Conservation (phyloP, 148 eudicot genomes). For the Camellia lanceoleosa region DNA sequence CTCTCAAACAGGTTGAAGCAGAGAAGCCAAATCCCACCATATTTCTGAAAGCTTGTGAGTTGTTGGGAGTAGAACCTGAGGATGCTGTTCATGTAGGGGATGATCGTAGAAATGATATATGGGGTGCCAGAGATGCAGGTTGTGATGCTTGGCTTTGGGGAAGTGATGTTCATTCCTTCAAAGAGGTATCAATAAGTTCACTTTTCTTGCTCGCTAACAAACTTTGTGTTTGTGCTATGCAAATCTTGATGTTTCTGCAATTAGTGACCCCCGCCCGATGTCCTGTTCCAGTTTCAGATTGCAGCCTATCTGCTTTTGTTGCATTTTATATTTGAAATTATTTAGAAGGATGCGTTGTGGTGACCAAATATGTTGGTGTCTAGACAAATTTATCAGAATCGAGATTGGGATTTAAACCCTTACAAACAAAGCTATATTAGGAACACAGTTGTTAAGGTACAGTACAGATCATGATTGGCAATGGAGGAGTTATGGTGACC, state of each 20-base stretch:
- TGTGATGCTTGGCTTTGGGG: slow-evolving; percentile 99
- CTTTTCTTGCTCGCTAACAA: background rate
- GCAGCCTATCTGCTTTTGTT: too few relatives aligned
- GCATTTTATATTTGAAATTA: too few relatives aligned
- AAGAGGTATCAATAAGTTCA: slow-evolving; percentile 54
- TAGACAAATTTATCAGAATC: too few relatives aligned
- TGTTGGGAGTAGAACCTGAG: slow-evolving; percentile 78
- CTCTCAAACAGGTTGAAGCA: slow-evolving; percentile 70
- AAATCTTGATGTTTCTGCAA: background rate
- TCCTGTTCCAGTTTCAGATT: background rate
- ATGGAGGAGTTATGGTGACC: background rate
- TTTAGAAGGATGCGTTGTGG: too few relatives aligned
- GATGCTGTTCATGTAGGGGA: slow-evolving; percentile 98
- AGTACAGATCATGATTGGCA: background rate
- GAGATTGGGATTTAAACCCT: background rate
- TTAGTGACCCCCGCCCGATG: background rate
- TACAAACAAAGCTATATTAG: background rate
- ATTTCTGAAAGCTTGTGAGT: slow-evolving; percentile 89
- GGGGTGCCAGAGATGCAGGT: slow-evolving; percentile 99
- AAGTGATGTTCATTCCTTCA: slow-evolving; percentile 84
- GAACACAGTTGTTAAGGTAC: background rate
- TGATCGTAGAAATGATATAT: slow-evolving; percentile 92
- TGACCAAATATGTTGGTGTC: too few relatives aligned
- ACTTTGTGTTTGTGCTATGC: background rate
- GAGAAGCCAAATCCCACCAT: slow-evolving; percentile 98